Conservation (phyloP, 2,329 filamentous ascomycete species). For the Botryotinia calthae region DNA sequence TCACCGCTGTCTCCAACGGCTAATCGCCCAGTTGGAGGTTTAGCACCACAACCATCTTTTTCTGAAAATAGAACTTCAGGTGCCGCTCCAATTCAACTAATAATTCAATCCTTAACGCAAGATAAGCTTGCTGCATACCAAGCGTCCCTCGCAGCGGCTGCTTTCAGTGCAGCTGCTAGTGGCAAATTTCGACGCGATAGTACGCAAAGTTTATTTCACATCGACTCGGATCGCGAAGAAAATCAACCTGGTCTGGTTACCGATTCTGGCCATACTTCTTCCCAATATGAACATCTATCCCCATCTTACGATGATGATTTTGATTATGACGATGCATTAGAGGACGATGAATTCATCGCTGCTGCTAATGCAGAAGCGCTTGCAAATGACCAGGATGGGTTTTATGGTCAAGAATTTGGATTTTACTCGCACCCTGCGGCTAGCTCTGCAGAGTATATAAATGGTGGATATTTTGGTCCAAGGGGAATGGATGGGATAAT, state of each 20-base stretch:
- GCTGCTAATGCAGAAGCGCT: slow-evolving; percentile 92
- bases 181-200: slow-evolving; percentile 68
- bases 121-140: slow-evolving; percentile 71
- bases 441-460: slow-evolving; percentile 53
- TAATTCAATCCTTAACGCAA: slow-evolving; percentile 46
- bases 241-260: slow-evolving; percentile 41
- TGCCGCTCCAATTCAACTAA: not conserved
- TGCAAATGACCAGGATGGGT: slow-evolving; percentile 87
- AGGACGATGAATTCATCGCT: slow-evolving; percentile 89
- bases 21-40: slow-evolving; percentile 12
- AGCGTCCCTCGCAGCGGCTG: slow-evolving; percentile 77
- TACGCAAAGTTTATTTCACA: slow-evolving; percentile 26
- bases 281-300: slow-evolving; percentile 39
- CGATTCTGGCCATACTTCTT: slow-evolving; percentile 41
- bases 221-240: slow-evolving; percentile 34
- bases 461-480: slow-evolving; percentile 87
- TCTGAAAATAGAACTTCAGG: slow-evolving; percentile 14
- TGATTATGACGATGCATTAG: slow-evolving; percentile 62
- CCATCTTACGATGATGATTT: slow-evolving; percentile 45
- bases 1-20: not conserved
- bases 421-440: slow-evolving; percentile 72
- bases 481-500: slow-evolving; percentile 59
- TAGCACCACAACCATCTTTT: slow-evolving; percentile 34
- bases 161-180: slow-evolving; percentile 70
- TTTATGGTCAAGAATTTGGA: slow-evolving; percentile 94